Base-by-base conservation (phyloP, 78 protist species). In the Dictyostelium citrinum region DNA sequence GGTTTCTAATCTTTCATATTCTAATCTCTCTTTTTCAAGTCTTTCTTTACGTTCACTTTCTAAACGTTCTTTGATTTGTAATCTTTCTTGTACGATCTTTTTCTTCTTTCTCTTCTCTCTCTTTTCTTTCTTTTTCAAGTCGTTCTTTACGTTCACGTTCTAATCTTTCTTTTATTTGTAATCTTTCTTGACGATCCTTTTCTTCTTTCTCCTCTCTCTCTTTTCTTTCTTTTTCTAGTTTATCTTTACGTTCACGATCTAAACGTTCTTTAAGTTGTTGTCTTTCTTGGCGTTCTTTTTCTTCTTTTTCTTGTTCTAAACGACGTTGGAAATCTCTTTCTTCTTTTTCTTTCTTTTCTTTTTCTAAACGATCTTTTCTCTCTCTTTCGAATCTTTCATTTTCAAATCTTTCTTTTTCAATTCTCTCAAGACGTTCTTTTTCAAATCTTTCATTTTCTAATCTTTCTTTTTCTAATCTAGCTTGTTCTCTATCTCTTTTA, bases 21-120 rank as follows among this genome's bases (percentile, higher is more conserved):
- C 83, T 5, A 24, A 16, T 29, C 39, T 29, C 31, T 78, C 37
- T 49, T 24, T 46, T 17, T 78, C 68, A 7, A 22, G 8, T 78
- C 35, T 20, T 1, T 37, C 41, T 49, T 51, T 37, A 35, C 49
- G 83, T 31, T 49, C 49, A 55, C 64, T n/a, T 20, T 55, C 64
- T 55, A 55, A 55, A 55, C 64, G 64, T 5, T 55, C 64, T 55
- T 55, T 55, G 20, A 55, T 55, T 55, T 55, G 37, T 75, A 35
- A 24, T 70, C 68, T 46, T 35, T 49, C 41, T 78, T 49, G 24
- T n/a, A 10, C 35, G 27, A 17, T 46, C 49, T n/a, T 74, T 22
- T 64, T 71, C 51, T 7, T 84, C 91, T n/a, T 74, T 61, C 22
- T 79, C 70, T 12, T 49, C 37, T 75, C 82, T 29, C n/a, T 84